These are phyloP conservation scores for Ascochyta clinopodiicola DNA, from an alignment of 2,329 filamentous ascomycete genomes.

Conservation along the genomic window DNA sequence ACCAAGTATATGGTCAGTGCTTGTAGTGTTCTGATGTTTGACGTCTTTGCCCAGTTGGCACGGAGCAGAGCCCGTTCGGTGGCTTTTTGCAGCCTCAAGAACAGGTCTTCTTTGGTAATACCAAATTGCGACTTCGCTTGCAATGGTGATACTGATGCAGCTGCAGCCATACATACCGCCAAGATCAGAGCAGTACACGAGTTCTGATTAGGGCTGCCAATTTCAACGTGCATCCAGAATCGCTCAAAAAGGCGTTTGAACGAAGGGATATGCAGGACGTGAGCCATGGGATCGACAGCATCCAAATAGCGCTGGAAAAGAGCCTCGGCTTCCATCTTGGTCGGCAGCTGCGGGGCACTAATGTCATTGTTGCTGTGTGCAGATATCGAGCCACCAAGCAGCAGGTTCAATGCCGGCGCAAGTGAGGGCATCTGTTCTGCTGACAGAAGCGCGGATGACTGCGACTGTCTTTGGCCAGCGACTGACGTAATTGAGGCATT, in stretches of 20 bases:
- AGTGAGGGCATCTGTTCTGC: slow-evolving; percentile 49
- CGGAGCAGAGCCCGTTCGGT: slow-evolving; percentile 45
- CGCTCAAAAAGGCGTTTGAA: slow-evolving; percentile 48
- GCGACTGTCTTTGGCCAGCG: slow-evolving; percentile 44
- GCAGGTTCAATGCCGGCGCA: slow-evolving; percentile 43
- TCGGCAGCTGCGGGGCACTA: slow-evolving; percentile 41
- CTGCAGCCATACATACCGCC: slow-evolving; percentile 48
- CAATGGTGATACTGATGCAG: slow-evolving; percentile 45
- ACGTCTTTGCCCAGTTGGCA: slow-evolving; percentile 49
- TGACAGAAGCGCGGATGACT: slow-evolving; percentile 44
- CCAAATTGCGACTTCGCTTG: slow-evolving; percentile 50
- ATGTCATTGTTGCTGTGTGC: slow-evolving; percentile 38
- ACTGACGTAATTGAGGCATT: slow-evolving; percentile 41
- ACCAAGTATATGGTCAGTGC: slow-evolving; percentile 48
- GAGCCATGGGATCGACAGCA: slow-evolving; percentile 47
- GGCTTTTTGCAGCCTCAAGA: slow-evolving; percentile 45
- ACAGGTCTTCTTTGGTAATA: slow-evolving; percentile 47
- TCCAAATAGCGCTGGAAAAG: slow-evolving; percentile 45
- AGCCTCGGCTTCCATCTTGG: slow-evolving; percentile 45
- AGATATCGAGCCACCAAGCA: slow-evolving; percentile 42
- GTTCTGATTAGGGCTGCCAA: slow-evolving; percentile 45
- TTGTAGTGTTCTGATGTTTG: slow-evolving; percentile 47
- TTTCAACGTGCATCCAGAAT: slow-evolving; percentile 47
- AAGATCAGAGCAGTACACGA: slow-evolving; percentile 47
- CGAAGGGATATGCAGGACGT: slow-evolving; percentile 47